Evolutionary conservation across 176 grass and related monocot genomes (phyloP), one percentile per base, ranked within the genome.

Genomic region (Cymbopogon citratus): DNA sequence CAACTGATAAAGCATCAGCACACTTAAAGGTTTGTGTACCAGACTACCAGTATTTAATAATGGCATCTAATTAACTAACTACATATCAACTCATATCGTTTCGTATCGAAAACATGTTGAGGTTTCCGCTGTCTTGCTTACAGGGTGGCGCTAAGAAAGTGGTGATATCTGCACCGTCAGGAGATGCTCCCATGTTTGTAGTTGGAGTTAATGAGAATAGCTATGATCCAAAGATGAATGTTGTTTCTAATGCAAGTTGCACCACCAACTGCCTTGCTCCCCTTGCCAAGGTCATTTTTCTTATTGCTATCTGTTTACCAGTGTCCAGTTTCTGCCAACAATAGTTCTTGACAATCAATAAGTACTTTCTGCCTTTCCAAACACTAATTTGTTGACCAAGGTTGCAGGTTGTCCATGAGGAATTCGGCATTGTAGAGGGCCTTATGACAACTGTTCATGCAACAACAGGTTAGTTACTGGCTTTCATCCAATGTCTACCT

Each of bases 401-500:
- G 75, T 16, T 85, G 90, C 79, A 98, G 95, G 95, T 98, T 71
- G 95, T 98, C 27, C 95, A 98, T 73, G 95, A 95, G 83, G 95
- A 95, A 90, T 98, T 98, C 78, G 95, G 95, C 72, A 98, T 98
- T 67, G 66, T 92, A 54, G 95, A 95, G 90, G 95, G 92, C 61
- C 92, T 98, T 69, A 98, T 98, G 95, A 98, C 95, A 75, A 98
- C 92, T 80, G 95, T 98, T 85, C 95, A 98, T 76, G 95, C 95
- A 11, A 98, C 95, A 36, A 98, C 95, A 95, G 95, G 95, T 98
- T 39, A 67, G 45, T 35, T 52, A 19, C 66, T 27, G 7, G 5
- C 41, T 33, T 2, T 82, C 75, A 5, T 80, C 9, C 28, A 51
- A 8, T 25, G 15, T 66, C 21, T 68, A 14, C 66, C 9, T 81